Base-by-base conservation (phyloP, 768 basidiomycete species). In the Russula virescens region DNA sequence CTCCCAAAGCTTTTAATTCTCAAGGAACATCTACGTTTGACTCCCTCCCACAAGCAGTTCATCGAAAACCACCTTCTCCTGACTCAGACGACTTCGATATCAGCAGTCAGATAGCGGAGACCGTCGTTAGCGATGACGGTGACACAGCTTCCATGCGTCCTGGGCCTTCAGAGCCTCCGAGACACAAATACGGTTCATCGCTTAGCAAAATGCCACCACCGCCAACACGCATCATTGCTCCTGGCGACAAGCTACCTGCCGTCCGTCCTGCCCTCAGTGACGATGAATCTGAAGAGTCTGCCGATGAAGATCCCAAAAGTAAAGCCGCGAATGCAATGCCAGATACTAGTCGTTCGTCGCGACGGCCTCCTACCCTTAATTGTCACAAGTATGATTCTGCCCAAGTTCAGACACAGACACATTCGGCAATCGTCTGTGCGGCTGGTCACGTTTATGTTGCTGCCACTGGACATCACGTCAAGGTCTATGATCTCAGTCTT, bases 211-310 rank as follows among this genome's bases (percentile, higher is more conserved):
- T 86, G 25, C 87, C 82, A 0, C 90, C 90, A 0, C 90, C 90
- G 0, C 90, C 90, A 0, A 88, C 84, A 0, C 86, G 90, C 6
- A 86, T 77, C 0, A 90, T 91, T 49, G 87, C 75, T 1, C 76
- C 80, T 0, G 86, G 87, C 0, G 86, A 86, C 66, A 89, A 83
- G 67, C 78, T 90, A 18, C 89, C 90, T 7, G 81, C 86, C 2
- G 71, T 82, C 26, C 81, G 86, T 28, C 80, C 79, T 78, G 0
- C 77, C 79, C 55, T 69, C 74, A 58, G 60, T 82, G 73, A 43
- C 78, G 79, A 34, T 73, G 81, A 62, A 74, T 74, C 72, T 0
- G 74, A 72, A 16, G 71, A 71, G 19, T 76, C 72, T 3, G 64
- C 48, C 14, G 81, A 88, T 31, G 85, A 83, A 18, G 84, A 76